Base-by-base conservation (phyloP, 75 land plant species). In the Pseudotsuga menziesii region DNA sequence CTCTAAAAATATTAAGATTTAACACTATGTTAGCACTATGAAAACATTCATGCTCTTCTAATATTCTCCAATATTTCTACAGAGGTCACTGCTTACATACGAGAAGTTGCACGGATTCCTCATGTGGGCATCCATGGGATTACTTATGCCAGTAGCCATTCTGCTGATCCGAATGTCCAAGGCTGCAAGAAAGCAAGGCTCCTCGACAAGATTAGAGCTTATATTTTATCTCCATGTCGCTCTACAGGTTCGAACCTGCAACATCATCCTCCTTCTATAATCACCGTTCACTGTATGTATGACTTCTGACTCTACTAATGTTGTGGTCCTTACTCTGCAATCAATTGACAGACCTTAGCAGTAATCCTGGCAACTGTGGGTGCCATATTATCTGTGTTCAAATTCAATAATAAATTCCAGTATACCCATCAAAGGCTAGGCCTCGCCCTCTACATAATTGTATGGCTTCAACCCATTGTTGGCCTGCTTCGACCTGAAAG, bases 341-440 rank as follows among this genome's bases (percentile, higher is more conserved):
- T 41, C 52, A 69, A 73, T 26, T n/a, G n/a, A n/a, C 58, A 73
- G 75, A 56, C 35, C 17, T 27, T 73, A 27, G 57, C 91, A 71
- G 85, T 95, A 25, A 69, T 86, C n/a, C 75, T 91, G 16, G 84
- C 91, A 11, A 89, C 91, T 25, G 82, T 75, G 27, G 96, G 88
- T 56, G 92, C 93, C 70, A 77, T 88, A 19, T 58, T 91, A 79
- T 88, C 94, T 25, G 63, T 95, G 23, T 79, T 35, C 48, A 88
- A 81, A 55, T 95, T 93, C 62, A 93, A 88, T 76, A 93, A 93
- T 77, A 77, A 86, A 13, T 95, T 95, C 78, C 62, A 63, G 25
- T 85, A 91, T 79, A 86, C 77, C 62, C 98, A 95, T 81, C 92
- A 93, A 78, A 86, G 88, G 61, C 76, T 95, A 19, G 98, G 98